Conservation (phyloP, 2,329 filamentous ascomycete species). For the Ciborinia camelliae region DNA sequence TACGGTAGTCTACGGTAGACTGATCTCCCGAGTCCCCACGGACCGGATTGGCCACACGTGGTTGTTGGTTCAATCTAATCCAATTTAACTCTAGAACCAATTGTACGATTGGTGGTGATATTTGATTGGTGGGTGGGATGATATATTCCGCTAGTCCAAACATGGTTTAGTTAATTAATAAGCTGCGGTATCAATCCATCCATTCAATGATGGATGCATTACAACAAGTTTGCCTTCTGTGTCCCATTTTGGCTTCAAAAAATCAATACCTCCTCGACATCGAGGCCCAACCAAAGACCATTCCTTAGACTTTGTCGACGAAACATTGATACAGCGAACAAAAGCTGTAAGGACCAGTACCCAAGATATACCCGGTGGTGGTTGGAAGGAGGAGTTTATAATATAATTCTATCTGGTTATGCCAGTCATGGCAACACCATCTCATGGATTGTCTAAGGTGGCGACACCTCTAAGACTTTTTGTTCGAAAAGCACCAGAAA, state of each 20-base stretch:
- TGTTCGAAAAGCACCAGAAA: conserved; percentile 2
- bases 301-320: background rate
- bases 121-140: background rate
- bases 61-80: background rate
- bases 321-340: background rate
- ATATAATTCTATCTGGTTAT: conserved; percentile 15
- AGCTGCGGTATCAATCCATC: background rate
- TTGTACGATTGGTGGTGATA: background rate
- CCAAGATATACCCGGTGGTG: conserved; percentile 6
- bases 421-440: conserved; percentile 17
- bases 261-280: background rate
- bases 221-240: conserved; percentile 3
- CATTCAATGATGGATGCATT: background rate
- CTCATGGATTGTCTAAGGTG: conserved; percentile 11
- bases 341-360: background rate
- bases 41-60: background rate
- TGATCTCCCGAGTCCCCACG: too few species aligned
- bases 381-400: conserved; percentile 18
- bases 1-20: too few species aligned
- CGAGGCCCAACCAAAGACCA: background rate
- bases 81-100: conserved; percentile 2
- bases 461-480: conserved; percentile 13
- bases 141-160: background rate
- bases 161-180: background rate
- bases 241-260: conserved; percentile 11